These are phyloP conservation scores for Aphanomyces cochlioides DNA, from an alignment of 352 stramenopile genomes.

Conservation along the genomic window DNA sequence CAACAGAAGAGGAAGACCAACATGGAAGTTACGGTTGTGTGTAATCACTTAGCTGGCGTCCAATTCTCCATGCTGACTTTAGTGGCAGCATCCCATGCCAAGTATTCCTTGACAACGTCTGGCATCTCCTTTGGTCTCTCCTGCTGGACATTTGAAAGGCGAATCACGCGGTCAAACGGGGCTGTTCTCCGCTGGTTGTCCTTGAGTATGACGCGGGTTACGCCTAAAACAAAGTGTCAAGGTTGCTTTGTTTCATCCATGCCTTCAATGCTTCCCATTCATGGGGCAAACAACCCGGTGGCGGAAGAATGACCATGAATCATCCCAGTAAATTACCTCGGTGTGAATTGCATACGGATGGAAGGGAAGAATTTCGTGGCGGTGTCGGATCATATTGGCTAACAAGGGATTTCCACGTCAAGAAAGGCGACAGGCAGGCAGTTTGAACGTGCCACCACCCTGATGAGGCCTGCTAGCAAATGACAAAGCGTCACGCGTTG, in stretches of 20 bases:
- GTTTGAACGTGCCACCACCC: no score
- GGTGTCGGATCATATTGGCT: constrained; percentile 46
- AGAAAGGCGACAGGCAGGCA: no score
- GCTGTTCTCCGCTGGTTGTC: constrained; percentile 37
- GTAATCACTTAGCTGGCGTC: background rate
- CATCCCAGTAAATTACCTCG: constrained; percentile 52
- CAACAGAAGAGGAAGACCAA: background rate
- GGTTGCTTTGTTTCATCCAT: background rate
- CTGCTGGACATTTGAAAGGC: constrained; percentile 32
- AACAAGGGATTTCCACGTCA: no score
- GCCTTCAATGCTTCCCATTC: constrained; percentile 32
- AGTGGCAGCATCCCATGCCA: constrained; percentile 42
- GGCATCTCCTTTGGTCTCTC: constrained; percentile 31
- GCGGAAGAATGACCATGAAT: constrained; percentile 59
- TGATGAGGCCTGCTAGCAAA: no score
- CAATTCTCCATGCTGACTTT: constrained; percentile 35
- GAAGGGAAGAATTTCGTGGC: constrained; percentile 52
- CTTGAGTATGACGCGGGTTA: constrained; percentile 37
- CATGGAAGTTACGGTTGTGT: background rate
- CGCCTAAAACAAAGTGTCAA: background rate
- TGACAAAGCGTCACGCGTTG: no score
- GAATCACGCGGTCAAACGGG: background rate
- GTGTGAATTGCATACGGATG: constrained; percentile 59
- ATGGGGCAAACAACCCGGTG: constrained; percentile 53
- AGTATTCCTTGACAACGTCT: constrained; percentile 41